A percentile compares a stretch with the other conserved stretches of the same genome.
Evolutionary conservation across 2,329 filamentous ascomycete species (phyloP).

Genomic region (Colletotrichum sp.): DNA sequence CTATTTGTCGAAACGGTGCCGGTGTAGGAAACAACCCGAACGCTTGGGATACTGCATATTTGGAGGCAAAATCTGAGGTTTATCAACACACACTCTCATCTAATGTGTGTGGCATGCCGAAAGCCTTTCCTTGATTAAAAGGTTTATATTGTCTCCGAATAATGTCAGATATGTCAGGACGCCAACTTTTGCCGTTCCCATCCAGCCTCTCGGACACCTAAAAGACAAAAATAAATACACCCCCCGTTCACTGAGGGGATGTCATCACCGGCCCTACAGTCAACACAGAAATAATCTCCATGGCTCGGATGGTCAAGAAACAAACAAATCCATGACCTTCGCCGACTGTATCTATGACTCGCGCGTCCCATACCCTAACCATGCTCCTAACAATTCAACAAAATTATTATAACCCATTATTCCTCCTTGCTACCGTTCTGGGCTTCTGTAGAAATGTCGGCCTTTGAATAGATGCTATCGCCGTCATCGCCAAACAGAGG

Average conservation of each 20-base stretch:
- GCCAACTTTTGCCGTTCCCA: background rate
- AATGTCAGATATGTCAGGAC: background rate
- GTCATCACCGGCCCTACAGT: background rate
- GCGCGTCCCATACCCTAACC: background rate
- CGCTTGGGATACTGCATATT: background rate
- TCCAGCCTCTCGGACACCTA: background rate
- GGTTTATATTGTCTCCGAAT: background rate
- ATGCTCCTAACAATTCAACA: background rate
- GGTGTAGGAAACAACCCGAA: background rate
- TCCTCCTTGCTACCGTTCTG: constrained; percentile 29
- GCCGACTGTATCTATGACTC: background rate
- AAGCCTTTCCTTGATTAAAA: background rate
- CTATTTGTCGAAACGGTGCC: background rate
- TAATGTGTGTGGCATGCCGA: background rate
- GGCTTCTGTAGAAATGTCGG: constrained; percentile 36
- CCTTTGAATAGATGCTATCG: constrained; percentile 52
- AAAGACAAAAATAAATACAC: background rate
- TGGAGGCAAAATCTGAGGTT: background rate
- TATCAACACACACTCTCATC: background rate
- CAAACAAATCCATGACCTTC: background rate
- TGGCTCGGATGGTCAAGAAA: background rate
- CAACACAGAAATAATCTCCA: background rate
- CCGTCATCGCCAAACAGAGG: constrained; percentile 72
- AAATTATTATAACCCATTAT: background rate
- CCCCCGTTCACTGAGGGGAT: background rate